Evolutionary conservation across 306 rosid genomes (phyloP).

Genomic region (Boehmeria nivea): DNA sequence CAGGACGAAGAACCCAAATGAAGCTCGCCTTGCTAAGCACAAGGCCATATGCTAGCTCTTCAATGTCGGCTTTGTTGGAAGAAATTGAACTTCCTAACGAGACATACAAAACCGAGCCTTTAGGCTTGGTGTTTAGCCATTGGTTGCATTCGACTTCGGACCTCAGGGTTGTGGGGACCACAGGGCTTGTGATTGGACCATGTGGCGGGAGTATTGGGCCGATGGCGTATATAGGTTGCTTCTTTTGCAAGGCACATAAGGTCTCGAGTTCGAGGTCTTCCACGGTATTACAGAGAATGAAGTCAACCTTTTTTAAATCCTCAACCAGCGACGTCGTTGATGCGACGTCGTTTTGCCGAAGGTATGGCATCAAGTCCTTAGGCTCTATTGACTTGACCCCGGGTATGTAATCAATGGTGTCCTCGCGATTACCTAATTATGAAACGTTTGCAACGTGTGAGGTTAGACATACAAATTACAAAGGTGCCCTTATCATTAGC

Average conservation of each 20-base stretch:
- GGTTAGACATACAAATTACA: background rate
- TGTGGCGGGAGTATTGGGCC: slow-evolving; percentile 9
- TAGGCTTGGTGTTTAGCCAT: slow-evolving; percentile 25
- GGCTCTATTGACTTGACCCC: slow-evolving; percentile 27
- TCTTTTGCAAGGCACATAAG: slow-evolving; percentile 21
- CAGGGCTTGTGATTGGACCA: background rate
- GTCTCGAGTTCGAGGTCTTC: slow-evolving; percentile 26
- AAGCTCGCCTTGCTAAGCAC: slow-evolving; percentile 13
- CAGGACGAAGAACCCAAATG: slow-evolving; percentile 25
- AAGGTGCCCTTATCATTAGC: too few species aligned
- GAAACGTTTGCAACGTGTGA: background rate
- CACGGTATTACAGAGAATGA: slow-evolving; percentile 17
- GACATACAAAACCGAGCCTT: slow-evolving; percentile 18
- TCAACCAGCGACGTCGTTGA: slow-evolving; percentile 6
- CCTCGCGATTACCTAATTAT: slow-evolving; percentile 23
- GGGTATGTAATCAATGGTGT: slow-evolving; percentile 25
- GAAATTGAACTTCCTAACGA: slow-evolving; percentile 19
- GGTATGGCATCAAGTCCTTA: slow-evolving; percentile 25
- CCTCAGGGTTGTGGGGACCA: slow-evolving; percentile 19
- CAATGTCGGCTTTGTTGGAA: slow-evolving; percentile 7
- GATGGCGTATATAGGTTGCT: slow-evolving; percentile 23
- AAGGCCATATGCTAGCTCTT: slow-evolving; percentile 17
- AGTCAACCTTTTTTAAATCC: slow-evolving; percentile 19
- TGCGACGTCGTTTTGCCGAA: background rate
- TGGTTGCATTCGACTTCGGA: slow-evolving; percentile 19